Evolutionary conservation across 805 yeast species (phyloP), one percentile per base, ranked within the genome.

Genomic region (Wickerhamomyces strasburgensis): DNA sequence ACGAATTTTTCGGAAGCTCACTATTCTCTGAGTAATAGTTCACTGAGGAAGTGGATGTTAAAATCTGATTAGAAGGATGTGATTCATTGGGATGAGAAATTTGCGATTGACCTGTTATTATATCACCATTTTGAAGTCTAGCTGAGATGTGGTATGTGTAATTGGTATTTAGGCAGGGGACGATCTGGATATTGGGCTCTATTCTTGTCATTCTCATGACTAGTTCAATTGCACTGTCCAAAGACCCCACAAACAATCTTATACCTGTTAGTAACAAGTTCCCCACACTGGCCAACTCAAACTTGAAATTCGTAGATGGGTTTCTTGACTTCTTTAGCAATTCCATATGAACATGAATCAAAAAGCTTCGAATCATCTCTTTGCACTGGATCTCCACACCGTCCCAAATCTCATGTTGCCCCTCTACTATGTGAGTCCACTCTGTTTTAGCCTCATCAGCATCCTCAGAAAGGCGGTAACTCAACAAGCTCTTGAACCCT

Each of bases 121-220:
- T 66, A 4, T 72, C 65, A 3, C 94, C 95, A 57, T 85, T 74
- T 24, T 64, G 62, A 30, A 89, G 64, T 19, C 72, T 48, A 0
- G 96, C 96, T 34, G 90, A 79, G 19, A 89, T 87, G 51, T 88
- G 95, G 47, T 86, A 85, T 13, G 89, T 78, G 62, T 84, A 84
- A 49, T 82, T 85, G 7, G 95, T 84, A 52, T 84, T 86, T 27
- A 88, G 64, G 43, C 95, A 87, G 0, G 96, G 95, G 5, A 85
- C 57, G 2, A 88, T 86, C 29, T 73, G 67, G 3, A 71, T 62
- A 5, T 58, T 55, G 2, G 70, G 53, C n/a, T 74, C 72, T 16
- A 82, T 70, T 37, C 76, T 72, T 2, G 83, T 72, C 24, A 89
- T 67, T 41, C 85, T 70, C 44, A 78, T 60, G 51, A 84, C 70